Conservation (phyloP, 441 rosid genomes). For the Iberis amara region DNA sequence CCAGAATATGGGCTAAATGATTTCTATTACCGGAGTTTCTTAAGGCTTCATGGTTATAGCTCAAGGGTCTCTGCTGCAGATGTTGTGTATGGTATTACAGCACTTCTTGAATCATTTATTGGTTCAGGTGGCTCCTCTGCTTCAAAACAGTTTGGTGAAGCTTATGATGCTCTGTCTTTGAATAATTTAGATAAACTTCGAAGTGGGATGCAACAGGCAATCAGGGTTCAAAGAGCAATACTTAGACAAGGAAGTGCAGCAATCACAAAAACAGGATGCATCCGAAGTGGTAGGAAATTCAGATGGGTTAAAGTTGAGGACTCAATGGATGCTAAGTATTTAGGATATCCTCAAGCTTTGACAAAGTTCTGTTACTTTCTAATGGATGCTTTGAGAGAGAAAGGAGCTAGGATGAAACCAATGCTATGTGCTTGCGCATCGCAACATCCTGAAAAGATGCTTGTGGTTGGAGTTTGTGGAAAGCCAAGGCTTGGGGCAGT, state of each 20-base stretch:
- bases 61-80: slow-evolving; percentile 95
- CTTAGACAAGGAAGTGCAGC: slow-evolving; percentile 93
- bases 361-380: slow-evolving; percentile 88
- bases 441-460: slow-evolving; percentile 60
- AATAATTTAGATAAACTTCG: slow-evolving; percentile 66
- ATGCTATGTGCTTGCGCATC: slow-evolving; percentile 73
- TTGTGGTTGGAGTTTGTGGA: slow-evolving; percentile 86
- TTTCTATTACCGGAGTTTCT: slow-evolving; percentile 74
- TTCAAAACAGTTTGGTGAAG: slow-evolving; percentile 81
- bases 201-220: slow-evolving; percentile 90
- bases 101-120: slow-evolving; percentile 83
- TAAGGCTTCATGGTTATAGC: slow-evolving; percentile 79
- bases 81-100: slow-evolving; percentile 85
- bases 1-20: slow-evolving; percentile 85
- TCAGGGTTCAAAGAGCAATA: slow-evolving; percentile 77
- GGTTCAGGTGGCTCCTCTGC: slow-evolving; percentile 67
- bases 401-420: slow-evolving; percentile 87
- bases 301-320: slow-evolving; percentile 94
- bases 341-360: slow-evolving; percentile 91
- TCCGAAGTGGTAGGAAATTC: slow-evolving; percentile 83
- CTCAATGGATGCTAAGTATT: slow-evolving; percentile 60
- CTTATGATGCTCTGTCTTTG: slow-evolving; percentile 85
- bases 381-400: slow-evolving; percentile 95
- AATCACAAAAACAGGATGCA: slow-evolving; percentile 68
- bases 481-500: slow-evolving; percentile 87